Evolutionary conservation across 352 stramenopile genomes (phyloP).

Genomic region (Saprolegnia parasitica): DNA sequence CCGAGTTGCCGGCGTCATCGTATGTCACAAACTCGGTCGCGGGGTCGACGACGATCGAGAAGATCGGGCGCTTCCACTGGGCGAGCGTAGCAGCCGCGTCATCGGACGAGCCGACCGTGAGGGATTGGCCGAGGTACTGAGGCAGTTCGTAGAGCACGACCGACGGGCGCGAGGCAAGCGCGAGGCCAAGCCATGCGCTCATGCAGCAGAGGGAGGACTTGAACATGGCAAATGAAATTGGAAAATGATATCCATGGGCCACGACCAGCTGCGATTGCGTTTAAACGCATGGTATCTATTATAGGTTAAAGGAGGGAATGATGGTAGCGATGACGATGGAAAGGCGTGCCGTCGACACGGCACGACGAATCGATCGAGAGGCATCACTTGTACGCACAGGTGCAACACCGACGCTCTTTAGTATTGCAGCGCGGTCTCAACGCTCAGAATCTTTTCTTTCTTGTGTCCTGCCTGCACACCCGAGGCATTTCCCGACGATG

Average conservation of each 20-base stretch:
- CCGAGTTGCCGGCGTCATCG: not conserved
- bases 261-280: not conserved
- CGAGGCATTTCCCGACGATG: too few relatives aligned
- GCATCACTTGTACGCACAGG: too few relatives aligned
- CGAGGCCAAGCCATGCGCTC: not conserved
- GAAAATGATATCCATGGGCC: not conserved
- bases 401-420: too few relatives aligned
- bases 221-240: not conserved
- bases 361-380: too few relatives aligned
- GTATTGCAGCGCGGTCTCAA: too few relatives aligned
- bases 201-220: not conserved
- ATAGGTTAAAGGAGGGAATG: not conserved
- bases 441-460: too few relatives aligned
- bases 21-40: not conserved
- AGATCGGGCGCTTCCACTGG: not conserved
- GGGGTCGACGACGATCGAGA: not conserved
- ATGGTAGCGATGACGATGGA: too few relatives aligned
- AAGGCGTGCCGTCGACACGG: too few relatives aligned
- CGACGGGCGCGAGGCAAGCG: not conserved
- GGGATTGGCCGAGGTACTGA: not conserved
- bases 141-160: not conserved
- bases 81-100: not conserved
- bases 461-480: too few relatives aligned
- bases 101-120: not conserved
- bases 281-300: not conserved